Evolutionary conservation across 2,329 filamentous ascomycete genomes (phyloP).

Genomic region (Diaporthe vexans): DNA sequence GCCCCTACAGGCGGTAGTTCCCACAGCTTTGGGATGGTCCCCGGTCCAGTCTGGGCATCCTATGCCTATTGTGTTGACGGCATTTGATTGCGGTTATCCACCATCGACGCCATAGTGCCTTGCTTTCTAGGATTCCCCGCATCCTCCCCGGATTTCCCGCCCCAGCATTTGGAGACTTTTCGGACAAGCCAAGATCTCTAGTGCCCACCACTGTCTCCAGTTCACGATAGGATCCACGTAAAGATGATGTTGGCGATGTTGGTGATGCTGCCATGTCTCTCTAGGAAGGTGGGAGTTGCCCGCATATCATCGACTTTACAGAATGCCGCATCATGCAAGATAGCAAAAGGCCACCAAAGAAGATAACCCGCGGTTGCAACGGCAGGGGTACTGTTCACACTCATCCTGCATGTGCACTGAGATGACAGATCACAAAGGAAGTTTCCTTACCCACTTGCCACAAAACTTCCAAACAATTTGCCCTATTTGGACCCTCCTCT

Average conservation of each 20-base stretch:
- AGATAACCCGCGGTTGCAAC: not conserved
- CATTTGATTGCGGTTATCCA: slow-evolving; percentile 33
- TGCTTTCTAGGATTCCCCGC: slow-evolving; percentile 20
- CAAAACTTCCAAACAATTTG: not conserved
- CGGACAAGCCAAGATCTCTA: slow-evolving; percentile 23
- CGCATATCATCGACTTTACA: not conserved
- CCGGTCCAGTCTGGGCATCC: slow-evolving; percentile 11
- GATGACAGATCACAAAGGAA: slow-evolving; percentile 4
- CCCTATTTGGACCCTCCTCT: not conserved
- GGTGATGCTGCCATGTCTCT: slow-evolving; percentile 3
- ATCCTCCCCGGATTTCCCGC: slow-evolving; percentile 32
- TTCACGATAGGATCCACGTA: slow-evolving; percentile 9
- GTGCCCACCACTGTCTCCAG: slow-evolving; percentile 14
- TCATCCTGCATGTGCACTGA: not conserved
- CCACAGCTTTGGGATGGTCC: slow-evolving; percentile 23
- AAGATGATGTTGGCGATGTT: slow-evolving; percentile 12
- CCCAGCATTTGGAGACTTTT: slow-evolving; percentile 11
- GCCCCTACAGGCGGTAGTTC: slow-evolving; percentile 16
- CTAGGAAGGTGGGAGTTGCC: slow-evolving; percentile 8
- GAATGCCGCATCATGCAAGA: slow-evolving; percentile 16
- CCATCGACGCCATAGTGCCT: slow-evolving; percentile 8
- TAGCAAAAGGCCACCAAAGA: not conserved
- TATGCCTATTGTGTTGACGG: slow-evolving; percentile 20
- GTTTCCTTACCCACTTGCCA: slow-evolving; percentile 2
- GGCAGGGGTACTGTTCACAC: not conserved